Percentiles rank a stretch among this genome's conserved stretches.
Conservation (phyloP, 108 stramenopile genomes). For the Cyclotella kingstonii region DNA sequence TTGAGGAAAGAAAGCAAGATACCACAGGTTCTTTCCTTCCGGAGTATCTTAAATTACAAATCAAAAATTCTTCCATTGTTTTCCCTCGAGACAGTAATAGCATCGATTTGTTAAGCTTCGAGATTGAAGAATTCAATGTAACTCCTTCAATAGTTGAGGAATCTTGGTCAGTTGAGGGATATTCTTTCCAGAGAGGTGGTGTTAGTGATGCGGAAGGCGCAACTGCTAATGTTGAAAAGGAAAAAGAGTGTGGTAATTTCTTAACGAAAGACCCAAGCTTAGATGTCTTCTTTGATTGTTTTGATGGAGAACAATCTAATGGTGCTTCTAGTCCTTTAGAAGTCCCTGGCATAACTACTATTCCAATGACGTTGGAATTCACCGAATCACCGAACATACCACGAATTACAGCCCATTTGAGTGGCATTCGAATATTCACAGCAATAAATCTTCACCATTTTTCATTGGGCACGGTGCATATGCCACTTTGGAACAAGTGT, state of each 20-base stretch:
- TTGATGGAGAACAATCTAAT: constrained; percentile 9
- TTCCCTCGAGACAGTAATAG: constrained; percentile 60
- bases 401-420: constrained; percentile 30
- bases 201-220: neutral
- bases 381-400: constrained; percentile 18
- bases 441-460: constrained; percentile 24
- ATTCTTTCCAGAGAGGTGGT: constrained; percentile 14
- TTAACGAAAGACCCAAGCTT: constrained; percentile 3
- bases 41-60: too few species aligned
- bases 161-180: constrained; percentile 31
- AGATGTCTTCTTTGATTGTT: constrained; percentile 43
- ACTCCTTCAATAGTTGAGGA: constrained; percentile 22
- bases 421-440: constrained; percentile 39
- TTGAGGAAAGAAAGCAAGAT: constrained; percentile 28
- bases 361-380: too few species aligned
- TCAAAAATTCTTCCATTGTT: constrained; percentile 55
- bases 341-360: constrained; percentile 35
- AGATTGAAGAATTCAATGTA: constrained; percentile 46
- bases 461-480: constrained; percentile 12
- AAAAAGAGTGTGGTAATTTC: too few species aligned
- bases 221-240: constrained; percentile 1
- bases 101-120: constrained; percentile 62
- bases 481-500: constrained; percentile 36
- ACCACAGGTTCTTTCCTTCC: constrained; percentile 15
- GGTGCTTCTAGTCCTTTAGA: constrained; percentile 24